These are phyloP conservation scores for Lactarius akahatsu DNA, from an alignment of 768 basidiomycete genomes.

Conservation along the genomic window DNA sequence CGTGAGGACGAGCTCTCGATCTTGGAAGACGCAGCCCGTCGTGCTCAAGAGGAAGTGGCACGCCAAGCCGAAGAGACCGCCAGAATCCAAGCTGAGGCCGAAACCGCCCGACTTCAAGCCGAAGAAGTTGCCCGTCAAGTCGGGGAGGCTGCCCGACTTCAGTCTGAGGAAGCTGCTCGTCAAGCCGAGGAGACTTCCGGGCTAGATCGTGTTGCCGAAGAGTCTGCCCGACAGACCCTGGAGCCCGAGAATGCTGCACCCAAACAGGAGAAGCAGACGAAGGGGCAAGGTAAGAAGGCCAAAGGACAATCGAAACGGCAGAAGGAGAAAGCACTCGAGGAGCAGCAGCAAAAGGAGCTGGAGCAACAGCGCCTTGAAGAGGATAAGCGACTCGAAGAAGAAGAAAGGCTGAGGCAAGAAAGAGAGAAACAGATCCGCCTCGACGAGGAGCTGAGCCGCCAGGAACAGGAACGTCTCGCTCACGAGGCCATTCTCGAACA, in stretches of 20 bases:
- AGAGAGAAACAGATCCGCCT: constrained; percentile 24
- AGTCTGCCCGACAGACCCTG: not conserved
- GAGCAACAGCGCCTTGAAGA: constrained; percentile 38
- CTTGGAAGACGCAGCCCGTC: constrained; percentile 19
- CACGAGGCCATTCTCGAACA: constrained; percentile 18
- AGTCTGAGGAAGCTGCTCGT: constrained; percentile 17
- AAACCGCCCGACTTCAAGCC: not conserved
- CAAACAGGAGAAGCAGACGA: constrained; percentile 17
- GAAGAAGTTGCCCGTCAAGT: not conserved
- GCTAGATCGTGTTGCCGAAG: constrained; percentile 1
- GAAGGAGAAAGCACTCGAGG: constrained; percentile 29
- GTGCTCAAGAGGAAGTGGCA: constrained; percentile 7
- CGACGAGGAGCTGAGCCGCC: constrained; percentile 25
- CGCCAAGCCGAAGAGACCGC: not conserved
- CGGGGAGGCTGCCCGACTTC: constrained; percentile 1
- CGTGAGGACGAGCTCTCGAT: constrained; percentile 21
- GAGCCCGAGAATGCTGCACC: constrained; percentile 11
- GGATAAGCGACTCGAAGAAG: constrained; percentile 26
- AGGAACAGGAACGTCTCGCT: constrained; percentile 22
- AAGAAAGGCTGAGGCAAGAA: constrained; percentile 20
- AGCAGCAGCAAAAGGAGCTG: constrained; percentile 28
- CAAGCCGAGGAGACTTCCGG: not conserved
- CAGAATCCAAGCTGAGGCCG: constrained; percentile 2
- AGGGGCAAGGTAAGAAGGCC: constrained; percentile 15
- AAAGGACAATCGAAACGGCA: constrained; percentile 26